These are phyloP conservation scores for Aspergillus ibericus DNA, from an alignment of 2,329 filamentous ascomycete species.

Conservation along the genomic window DNA sequence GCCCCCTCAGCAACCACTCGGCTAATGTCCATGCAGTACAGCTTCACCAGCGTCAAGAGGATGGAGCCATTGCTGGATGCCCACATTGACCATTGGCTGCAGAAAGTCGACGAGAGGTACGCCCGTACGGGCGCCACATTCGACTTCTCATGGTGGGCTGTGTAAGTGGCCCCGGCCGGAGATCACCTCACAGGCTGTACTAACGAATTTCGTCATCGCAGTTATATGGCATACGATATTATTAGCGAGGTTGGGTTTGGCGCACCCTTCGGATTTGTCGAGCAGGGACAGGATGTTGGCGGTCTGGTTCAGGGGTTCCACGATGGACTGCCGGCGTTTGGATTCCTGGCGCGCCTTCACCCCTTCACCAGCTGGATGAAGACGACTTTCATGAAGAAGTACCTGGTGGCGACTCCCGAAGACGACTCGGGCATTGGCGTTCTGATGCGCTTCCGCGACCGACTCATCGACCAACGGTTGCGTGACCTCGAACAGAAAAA, in stretches of 20 bases:
- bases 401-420: conserved; percentile 55
- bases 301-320: conserved; percentile 58
- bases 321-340: conserved; percentile 53
- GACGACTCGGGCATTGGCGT: conserved; percentile 57
- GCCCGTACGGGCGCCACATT: conserved; percentile 47
- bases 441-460: conserved; percentile 59
- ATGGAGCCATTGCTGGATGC: conserved; percentile 59
- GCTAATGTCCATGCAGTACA: conserved; percentile 41
- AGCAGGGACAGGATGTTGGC: conserved; percentile 53
- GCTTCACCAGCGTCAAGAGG: conserved; percentile 57
- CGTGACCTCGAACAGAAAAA: conserved; percentile 51
- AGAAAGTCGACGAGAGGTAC: conserved; percentile 50
- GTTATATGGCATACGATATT: conserved; percentile 59
- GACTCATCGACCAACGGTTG: conserved; percentile 51
- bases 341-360: conserved; percentile 53
- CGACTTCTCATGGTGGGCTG: conserved; percentile 58
- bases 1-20: not conserved
- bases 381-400: conserved; percentile 53
- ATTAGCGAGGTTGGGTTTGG: conserved; percentile 59
- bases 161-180: conserved; percentile 31
- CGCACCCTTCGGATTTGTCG: conserved; percentile 57
- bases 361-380: conserved; percentile 59
- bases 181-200: not conserved
- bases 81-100: conserved; percentile 53
- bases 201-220: conserved; percentile 8